Evolutionary conservation across 192 early-diverging fungal species (phyloP), one percentile per base, ranked within the genome.

Genomic region (Coemansia pectinata): DNA sequence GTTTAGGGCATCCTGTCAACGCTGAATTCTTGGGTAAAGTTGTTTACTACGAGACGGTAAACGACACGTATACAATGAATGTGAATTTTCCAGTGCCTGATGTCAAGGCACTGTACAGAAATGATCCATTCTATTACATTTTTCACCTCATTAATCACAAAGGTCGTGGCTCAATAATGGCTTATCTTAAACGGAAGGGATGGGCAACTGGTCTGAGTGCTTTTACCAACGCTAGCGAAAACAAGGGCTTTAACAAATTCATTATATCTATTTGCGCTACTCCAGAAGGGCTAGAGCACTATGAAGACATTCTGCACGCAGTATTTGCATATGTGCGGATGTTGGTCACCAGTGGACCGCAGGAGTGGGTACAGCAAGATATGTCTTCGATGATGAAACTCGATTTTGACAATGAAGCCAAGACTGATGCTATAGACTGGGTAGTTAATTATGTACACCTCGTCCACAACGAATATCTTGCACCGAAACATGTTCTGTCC

Each of bases 51-150:
- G 89, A 95, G 72, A 87, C 91, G 6, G 85, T 94, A 40, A 91
- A 92, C 68, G 89, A 95, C 41, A 62, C 78, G 7, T 80, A 91
- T 8, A 68, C 75, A 21, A 61, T 98, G 31, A 86, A 87, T 33
- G 67, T 97, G 25, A 78, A 85, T 12, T 96, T 96, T 74, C 92
- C 94, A 8, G 87, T 94, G 65, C 92, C 93, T 2, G 92, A 95
- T 50, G 78, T 87, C 55, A 78, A 85, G 34, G 75, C 85, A 4
- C 55, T 67, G 38, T 89, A 86, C 63, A 42, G 66, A 64, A 40
- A 48, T 0, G 65, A 89, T 55, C 90, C 94, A 7, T 82, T 79
- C 14, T 38, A 78, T 1, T 97, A 97, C 71, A 66, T 92, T 25
- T 85, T 86, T 1, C 90, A 91, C 62, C 77, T 97, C 19, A 86